phyloP scores from a whole-genome alignment of 2,329 filamentous ascomycete species.

The Colletotrichum sp. region DNA sequence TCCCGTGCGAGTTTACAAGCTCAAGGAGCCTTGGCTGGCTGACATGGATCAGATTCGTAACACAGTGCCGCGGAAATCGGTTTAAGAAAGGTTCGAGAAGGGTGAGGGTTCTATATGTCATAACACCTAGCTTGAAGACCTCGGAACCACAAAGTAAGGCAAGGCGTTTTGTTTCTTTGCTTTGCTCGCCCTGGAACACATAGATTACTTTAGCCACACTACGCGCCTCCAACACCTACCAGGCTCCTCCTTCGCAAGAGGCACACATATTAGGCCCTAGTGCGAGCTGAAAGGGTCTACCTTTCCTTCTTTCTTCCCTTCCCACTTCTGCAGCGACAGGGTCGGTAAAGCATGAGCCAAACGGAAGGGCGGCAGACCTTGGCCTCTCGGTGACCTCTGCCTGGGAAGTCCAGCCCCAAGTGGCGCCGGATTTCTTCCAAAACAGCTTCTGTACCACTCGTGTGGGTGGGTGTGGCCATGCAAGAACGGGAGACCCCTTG shows the following conservation, averaged over 20 bases:
- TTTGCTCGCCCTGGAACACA: neutral
- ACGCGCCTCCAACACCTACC: neutral
- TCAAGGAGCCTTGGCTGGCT: neutral
- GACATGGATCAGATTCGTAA: neutral
- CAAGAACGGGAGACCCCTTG: neutral
- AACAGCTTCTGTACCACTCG: conserved; percentile 4
- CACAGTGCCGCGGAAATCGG: neutral
- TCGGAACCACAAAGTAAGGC: neutral
- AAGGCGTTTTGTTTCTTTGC: neutral
- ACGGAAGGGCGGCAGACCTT: neutral
- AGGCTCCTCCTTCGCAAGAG: neutral
- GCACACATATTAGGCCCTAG: neutral
- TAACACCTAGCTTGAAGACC: neutral
- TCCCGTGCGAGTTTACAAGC: neutral
- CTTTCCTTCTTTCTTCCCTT: neutral
- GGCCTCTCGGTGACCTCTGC: neutral
- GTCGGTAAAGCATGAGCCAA: neutral
- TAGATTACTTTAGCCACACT: neutral
- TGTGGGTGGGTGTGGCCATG: conserved; percentile 1
- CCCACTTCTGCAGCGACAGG: neutral
- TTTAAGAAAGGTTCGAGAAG: neutral
- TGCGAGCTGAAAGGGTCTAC: neutral
- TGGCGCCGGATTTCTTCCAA: conserved; percentile 6
- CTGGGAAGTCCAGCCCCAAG: neutral
- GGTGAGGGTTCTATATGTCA: neutral